These are phyloP conservation scores for Malassezia arunalokei DNA, from an alignment of 1,284 basidiomycete species.

Conservation along the genomic window DNA sequence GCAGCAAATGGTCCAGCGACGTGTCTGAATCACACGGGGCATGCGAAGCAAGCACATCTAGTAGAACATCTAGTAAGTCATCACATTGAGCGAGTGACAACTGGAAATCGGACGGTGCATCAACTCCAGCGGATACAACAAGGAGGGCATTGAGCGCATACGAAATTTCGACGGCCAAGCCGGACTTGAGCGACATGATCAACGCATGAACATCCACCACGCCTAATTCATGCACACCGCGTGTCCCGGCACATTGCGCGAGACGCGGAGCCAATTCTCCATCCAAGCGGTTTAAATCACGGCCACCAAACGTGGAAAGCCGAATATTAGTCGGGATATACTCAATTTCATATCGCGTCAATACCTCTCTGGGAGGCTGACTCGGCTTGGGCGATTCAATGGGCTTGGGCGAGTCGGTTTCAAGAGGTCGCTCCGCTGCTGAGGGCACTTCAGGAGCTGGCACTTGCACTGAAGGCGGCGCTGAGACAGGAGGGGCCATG, in stretches of 20 bases:
- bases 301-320: slow-evolving; percentile 67
- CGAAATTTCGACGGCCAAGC: slow-evolving; percentile 68
- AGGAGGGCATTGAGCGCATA: slow-evolving; percentile 80
- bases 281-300: slow-evolving; percentile 64
- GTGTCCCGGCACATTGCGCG: slow-evolving; percentile 52
- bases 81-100: slow-evolving; percentile 58
- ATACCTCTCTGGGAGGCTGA: no score
- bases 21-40: slow-evolving; percentile 53
- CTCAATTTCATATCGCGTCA: slow-evolving; percentile 60
- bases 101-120: slow-evolving; percentile 55
- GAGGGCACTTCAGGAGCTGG: no score
- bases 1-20: background rate
- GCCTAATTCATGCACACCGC: slow-evolving; percentile 65
- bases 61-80: slow-evolving; percentile 72
- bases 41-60: slow-evolving; percentile 73
- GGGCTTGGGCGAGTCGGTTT: no score
- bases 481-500: background rate
- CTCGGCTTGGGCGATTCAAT: no score
- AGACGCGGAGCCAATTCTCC: slow-evolving; percentile 53
- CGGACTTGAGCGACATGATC: slow-evolving; percentile 74
- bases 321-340: slow-evolving; percentile 72
- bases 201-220: slow-evolving; percentile 76
- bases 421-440: no score
- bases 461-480: no score
- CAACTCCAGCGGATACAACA: slow-evolving; percentile 59